These are phyloP conservation scores for Neurospora sublineolata DNA, from an alignment of 495 filamentous ascomycete species.

Conservation along the genomic window DNA sequence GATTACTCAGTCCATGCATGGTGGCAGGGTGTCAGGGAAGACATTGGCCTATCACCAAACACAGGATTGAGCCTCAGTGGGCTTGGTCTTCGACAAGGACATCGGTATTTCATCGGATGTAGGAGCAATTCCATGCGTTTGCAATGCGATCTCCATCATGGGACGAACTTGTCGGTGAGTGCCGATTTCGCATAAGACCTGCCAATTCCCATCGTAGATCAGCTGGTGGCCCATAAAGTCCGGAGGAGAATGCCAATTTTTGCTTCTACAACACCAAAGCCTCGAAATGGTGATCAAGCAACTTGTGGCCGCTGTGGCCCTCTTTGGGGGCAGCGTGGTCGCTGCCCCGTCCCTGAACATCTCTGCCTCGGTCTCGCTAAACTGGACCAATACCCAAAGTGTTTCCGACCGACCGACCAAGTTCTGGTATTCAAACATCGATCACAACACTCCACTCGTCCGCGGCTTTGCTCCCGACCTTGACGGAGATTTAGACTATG, in stretches of 20 bases:
- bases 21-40: not conserved
- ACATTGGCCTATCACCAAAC: not conserved
- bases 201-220: not conserved
- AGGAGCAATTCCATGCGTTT: not conserved
- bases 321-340: not conserved
- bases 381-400: not conserved
- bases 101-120: not conserved
- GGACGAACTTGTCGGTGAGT: not conserved
- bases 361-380: not conserved
- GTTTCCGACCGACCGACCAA: conserved; percentile 8
- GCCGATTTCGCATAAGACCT: not conserved
- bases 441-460: conserved; percentile 17
- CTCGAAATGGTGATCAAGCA: not conserved
- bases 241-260: not conserved
- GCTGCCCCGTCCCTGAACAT: not conserved
- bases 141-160: not conserved
- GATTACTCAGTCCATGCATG: not conserved
- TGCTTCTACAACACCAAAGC: not conserved
- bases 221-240: not conserved
- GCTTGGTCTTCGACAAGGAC: not conserved
- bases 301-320: not conserved
- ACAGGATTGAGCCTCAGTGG: not conserved
- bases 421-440: conserved; percentile 27
- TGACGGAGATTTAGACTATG: conserved; percentile 22
- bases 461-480: conserved; percentile 30